Evolutionary conservation across 2,329 filamentous ascomycete genomes (phyloP).

Genomic region (Whalleya microplaca): DNA sequence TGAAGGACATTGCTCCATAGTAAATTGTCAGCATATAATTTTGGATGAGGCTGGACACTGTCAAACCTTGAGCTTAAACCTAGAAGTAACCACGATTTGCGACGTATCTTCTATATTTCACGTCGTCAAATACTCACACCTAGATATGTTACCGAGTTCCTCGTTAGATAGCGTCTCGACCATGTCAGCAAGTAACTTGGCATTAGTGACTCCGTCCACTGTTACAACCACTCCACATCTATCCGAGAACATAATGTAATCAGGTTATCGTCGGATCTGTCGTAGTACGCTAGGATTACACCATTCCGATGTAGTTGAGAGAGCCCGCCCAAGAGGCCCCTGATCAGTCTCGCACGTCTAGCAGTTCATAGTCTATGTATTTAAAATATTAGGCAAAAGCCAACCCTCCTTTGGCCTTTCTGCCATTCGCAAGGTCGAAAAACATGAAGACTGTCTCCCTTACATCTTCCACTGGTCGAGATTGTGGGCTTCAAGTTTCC

Average conservation of each 20-base stretch:
- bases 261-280: conserved; percentile 89
- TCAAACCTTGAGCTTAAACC: conserved; percentile 86
- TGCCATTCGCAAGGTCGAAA: conserved; percentile 83
- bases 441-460: conserved; percentile 88
- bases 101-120: conserved; percentile 85
- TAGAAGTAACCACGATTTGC: conserved; percentile 81
- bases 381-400: conserved; percentile 88
- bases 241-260: conserved; percentile 99
- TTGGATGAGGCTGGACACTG: conserved; percentile 67
- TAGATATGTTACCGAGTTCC: conserved; percentile 96
- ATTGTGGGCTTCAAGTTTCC: conserved; percentile 90
- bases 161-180: conserved; percentile 92
- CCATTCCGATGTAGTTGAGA: conserved; percentile 59
- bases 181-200: conserved; percentile 64
- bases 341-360: conserved; percentile 87
- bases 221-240: conserved; percentile 85
- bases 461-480: conserved; percentile 81
- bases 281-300: conserved; percentile 89
- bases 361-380: conserved; percentile 80
- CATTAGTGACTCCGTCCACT: conserved; percentile 72
- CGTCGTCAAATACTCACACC: conserved; percentile 82
- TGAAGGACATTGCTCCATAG: conserved; percentile 72
- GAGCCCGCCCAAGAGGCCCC: conserved; percentile 90
- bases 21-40: conserved; percentile 70
- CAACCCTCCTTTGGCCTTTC: conserved; percentile 84